Conservation (phyloP, 108 stramenopile genomes). For the Phaeodactylum tricornutum region DNA sequence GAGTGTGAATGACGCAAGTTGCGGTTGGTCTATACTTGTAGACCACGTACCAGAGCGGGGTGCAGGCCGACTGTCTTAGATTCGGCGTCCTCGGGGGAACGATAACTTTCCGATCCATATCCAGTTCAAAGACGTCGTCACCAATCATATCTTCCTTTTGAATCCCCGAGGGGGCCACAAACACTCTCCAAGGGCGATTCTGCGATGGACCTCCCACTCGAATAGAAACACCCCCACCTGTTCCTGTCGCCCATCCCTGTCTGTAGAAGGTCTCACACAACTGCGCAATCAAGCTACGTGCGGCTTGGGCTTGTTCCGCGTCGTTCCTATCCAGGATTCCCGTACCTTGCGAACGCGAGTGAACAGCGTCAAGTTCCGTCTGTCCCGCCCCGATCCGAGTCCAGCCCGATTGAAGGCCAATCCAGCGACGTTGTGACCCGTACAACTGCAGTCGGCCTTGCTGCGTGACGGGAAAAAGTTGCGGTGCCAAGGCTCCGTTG, state of each 20-base stretch:
- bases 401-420: slow-evolving; percentile 54
- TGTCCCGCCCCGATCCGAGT: slow-evolving; percentile 47
- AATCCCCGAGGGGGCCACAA: slow-evolving; percentile 93
- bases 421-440: slow-evolving; percentile 61
- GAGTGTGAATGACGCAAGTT: slow-evolving; percentile 79
- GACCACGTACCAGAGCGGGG: slow-evolving; percentile 86
- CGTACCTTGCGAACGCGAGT: slow-evolving; percentile 9
- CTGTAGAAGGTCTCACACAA: slow-evolving; percentile 82
- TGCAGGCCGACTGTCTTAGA: slow-evolving; percentile 75
- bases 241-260: slow-evolving; percentile 90
- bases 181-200: slow-evolving; percentile 64
- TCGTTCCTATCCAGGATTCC: too few species aligned
- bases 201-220: slow-evolving; percentile 60
- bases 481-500: slow-evolving; percentile 47
- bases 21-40: slow-evolving; percentile 62
- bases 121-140: slow-evolving; percentile 88
- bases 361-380: slow-evolving; percentile 29
- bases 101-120: slow-evolving; percentile 51
- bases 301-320: background rate
- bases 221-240: slow-evolving; percentile 86
- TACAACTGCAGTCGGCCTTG: slow-evolving; percentile 58
- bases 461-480: slow-evolving; percentile 48
- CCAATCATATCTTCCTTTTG: slow-evolving; percentile 94
- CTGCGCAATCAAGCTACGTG: slow-evolving; percentile 61
- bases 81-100: slow-evolving; percentile 52